These are phyloP conservation scores for Pogostemon cablin DNA, from an alignment of 257 asterid species.

Conservation along the genomic window DNA sequence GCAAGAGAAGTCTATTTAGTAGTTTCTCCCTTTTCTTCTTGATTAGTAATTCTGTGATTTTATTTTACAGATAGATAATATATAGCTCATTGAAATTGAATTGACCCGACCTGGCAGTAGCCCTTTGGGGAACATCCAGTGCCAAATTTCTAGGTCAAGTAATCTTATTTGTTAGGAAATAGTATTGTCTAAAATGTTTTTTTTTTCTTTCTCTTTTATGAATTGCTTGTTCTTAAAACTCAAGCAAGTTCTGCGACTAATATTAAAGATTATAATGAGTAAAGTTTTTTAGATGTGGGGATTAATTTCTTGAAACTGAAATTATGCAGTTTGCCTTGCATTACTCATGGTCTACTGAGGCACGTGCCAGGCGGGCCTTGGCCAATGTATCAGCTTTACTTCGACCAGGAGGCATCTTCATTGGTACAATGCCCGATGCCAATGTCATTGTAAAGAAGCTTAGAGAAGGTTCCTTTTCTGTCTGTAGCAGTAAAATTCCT, in stretches of 20 bases:
- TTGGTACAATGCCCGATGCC: conserved; percentile 99
- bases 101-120: no score
- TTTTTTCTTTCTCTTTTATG: background rate
- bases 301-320: conserved; percentile 31
- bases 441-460: conserved; percentile 86
- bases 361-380: conserved; percentile 92
- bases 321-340: conserved; percentile 94
- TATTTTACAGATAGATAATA: background rate
- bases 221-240: conserved; percentile 15
- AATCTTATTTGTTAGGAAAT: conserved; percentile 13
- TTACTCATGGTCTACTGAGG: conserved; percentile 99
- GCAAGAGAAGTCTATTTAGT: conserved; percentile 7
- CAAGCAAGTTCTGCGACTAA: conserved; percentile 10
- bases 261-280: background rate
- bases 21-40: conserved; percentile 3
- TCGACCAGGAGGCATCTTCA: conserved; percentile 94
- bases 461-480: conserved; percentile 71
- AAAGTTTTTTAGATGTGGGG: conserved; percentile 6
- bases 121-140: no score
- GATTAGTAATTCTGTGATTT: background rate
- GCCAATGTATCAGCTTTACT: conserved; percentile 94
- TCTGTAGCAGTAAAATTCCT: conserved; percentile 12
- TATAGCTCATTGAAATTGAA: background rate
- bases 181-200: background rate
- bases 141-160: background rate